Evolutionary conservation across 352 stramenopile genomes (phyloP).

Genomic region (Globisporangium viniferum): DNA sequence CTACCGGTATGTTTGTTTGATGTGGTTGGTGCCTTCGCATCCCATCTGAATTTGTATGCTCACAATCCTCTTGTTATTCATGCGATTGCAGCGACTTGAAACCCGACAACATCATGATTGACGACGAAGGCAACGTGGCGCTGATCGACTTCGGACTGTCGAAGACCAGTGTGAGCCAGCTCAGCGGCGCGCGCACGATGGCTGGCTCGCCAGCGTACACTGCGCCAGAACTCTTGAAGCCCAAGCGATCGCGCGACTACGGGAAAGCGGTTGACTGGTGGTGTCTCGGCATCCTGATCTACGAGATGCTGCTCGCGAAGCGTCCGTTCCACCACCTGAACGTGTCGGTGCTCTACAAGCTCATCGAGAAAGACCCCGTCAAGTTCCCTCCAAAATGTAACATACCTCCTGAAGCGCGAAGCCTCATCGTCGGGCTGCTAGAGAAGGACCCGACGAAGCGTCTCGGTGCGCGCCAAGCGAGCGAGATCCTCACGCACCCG

Average conservation of each 20-base stretch:
- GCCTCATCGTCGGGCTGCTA: conserved; percentile 69
- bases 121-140: conserved; percentile 92
- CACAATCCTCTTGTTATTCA: background rate
- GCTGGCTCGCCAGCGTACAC: conserved; percentile 81
- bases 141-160: conserved; percentile 94
- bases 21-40: background rate
- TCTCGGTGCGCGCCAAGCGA: conserved; percentile 77
- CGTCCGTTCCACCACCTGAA: conserved; percentile 91
- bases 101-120: conserved; percentile 95
- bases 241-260: conserved; percentile 82
- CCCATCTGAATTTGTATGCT: background rate
- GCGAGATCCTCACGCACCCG: conserved; percentile 78
- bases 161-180: conserved; percentile 89
- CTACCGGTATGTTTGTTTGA: conserved; percentile 55
- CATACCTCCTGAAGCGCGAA: conserved; percentile 66
- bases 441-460: conserved; percentile 84
- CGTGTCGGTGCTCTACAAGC: conserved; percentile 88
- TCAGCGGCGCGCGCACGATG: conserved; percentile 83
- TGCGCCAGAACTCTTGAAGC: conserved; percentile 77
- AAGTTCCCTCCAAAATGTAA: conserved; percentile 81
- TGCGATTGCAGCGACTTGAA: conserved; percentile 84
- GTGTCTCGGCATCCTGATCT: conserved; percentile 88
- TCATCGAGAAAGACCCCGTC: conserved; percentile 87
- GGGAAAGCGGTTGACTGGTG: conserved; percentile 87
- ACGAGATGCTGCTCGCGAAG: conserved; percentile 91